These are phyloP conservation scores for Hanseniaspora gamundiae DNA, from an alignment of 1,139 yeast genomes.

Conservation along the genomic window DNA sequence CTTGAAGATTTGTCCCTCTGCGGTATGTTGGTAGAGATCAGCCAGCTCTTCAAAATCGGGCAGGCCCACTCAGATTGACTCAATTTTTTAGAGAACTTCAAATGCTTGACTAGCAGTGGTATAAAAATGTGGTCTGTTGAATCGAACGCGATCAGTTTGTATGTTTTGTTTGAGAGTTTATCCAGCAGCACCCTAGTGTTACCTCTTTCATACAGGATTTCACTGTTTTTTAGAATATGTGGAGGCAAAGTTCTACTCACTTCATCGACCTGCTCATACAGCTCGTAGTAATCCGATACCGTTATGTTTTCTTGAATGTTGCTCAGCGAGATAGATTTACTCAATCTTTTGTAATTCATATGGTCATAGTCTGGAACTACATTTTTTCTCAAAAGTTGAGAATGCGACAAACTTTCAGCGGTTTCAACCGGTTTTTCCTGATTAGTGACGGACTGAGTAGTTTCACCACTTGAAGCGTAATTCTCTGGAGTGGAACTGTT, in stretches of 20 bases:
- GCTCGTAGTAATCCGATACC: not conserved
- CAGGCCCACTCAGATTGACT: not conserved
- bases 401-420: not conserved
- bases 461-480: not conserved
- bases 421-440: not conserved
- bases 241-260: not conserved
- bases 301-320: not conserved
- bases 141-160: conserved; percentile 1
- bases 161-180: not conserved
- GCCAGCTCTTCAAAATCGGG: conserved; percentile 1
- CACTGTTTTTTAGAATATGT: not conserved
- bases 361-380: not conserved
- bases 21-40: conserved; percentile 1
- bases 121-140: conserved; percentile 1
- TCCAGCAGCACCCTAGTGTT: conserved; percentile 1
- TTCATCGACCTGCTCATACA: not conserved
- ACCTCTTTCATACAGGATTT: conserved; percentile 1
- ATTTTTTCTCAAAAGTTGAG: not conserved
- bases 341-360: conserved; percentile 1
- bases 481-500: not conserved
- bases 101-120: not conserved
- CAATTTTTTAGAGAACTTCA: not conserved
- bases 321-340: not conserved
- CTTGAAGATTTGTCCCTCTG: not conserved
- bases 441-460: conserved; percentile 18